Evolutionary conservation across 2,329 filamentous ascomycete species (phyloP).

Genomic region (Xylariaceae sp.): DNA sequence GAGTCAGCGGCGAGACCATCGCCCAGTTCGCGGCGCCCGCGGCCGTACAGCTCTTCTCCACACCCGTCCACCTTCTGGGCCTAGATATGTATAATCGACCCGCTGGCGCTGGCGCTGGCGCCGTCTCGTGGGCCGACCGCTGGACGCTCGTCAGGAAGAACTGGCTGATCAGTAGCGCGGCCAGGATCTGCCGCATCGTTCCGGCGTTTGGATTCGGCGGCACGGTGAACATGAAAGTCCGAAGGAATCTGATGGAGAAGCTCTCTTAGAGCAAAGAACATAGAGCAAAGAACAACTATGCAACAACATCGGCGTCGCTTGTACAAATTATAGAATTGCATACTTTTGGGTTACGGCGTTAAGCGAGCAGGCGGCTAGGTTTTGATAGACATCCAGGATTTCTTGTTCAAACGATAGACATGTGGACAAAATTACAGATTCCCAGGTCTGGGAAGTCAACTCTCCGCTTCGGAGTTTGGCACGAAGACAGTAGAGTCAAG

Average conservation of each 20-base stretch:
- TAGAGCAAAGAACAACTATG: not conserved
- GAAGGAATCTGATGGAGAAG: conserved; percentile 69
- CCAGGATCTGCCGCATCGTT: conserved; percentile 83
- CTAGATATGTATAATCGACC: conserved; percentile 84
- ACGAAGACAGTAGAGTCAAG: not conserved
- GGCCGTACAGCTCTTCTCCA: conserved; percentile 77
- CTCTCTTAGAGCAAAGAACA: too few species aligned
- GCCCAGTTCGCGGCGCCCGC: conserved; percentile 86
- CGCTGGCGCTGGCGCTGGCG: conserved; percentile 31
- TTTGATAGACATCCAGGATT: conserved; percentile 27
- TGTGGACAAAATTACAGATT: not conserved
- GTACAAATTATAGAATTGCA: conserved; percentile 18
- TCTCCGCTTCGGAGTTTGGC: not conserved
- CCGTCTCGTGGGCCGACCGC: conserved; percentile 63
- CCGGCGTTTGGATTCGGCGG: conserved; percentile 90
- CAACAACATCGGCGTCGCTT: not conserved
- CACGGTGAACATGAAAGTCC: conserved; percentile 79
- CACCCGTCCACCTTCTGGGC: conserved; percentile 84
- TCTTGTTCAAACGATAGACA: conserved; percentile 11
- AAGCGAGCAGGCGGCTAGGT: conserved; percentile 3
- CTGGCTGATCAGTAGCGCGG: conserved; percentile 75
- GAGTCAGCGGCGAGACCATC: conserved; percentile 61
- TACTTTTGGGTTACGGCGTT: conserved; percentile 29
- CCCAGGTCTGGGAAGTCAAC: not conserved
- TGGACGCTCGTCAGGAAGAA: conserved; percentile 72